A percentile compares a stretch with the other conserved stretches of the same genome.
These are phyloP conservation scores for Acorus gramineus DNA, from an alignment of 106 monocot genomes.

Conservation along the genomic window DNA sequence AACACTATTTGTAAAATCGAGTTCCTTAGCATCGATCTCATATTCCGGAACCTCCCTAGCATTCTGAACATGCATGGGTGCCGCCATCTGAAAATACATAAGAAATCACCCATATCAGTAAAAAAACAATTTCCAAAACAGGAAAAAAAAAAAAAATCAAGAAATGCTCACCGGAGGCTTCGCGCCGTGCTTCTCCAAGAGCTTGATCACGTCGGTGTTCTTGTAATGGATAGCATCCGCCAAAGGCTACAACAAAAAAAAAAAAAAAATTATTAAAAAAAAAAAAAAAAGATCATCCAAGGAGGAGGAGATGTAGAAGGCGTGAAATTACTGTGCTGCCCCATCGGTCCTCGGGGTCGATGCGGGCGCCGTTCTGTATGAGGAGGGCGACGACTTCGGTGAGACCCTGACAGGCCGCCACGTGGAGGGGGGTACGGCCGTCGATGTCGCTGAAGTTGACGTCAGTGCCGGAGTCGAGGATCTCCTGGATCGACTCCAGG, in stretches of 20 bases:
- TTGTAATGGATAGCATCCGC: slow-evolving; percentile 93
- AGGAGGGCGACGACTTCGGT: slow-evolving; percentile 51
- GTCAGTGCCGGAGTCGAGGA: slow-evolving; percentile 47
- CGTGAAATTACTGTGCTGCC: slow-evolving; percentile 62
- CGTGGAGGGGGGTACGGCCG: slow-evolving; percentile 75
- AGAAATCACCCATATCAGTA: slow-evolving; percentile 3
- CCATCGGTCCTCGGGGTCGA: slow-evolving; percentile 68
- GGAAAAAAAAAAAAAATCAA: background rate
- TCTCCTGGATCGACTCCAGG: slow-evolving; percentile 54
- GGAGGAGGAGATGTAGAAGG: background rate
- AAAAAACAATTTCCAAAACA: background rate
- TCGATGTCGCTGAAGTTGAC: slow-evolving; percentile 65
- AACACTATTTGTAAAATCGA: slow-evolving; percentile 76
- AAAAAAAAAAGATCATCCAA: background rate
- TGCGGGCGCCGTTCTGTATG: slow-evolving; percentile 44
- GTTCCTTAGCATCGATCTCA: slow-evolving; percentile 76
- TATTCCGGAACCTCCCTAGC: slow-evolving; percentile 81
- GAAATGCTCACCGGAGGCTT: slow-evolving; percentile 44
- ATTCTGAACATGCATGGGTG: slow-evolving; percentile 84
- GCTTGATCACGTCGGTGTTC: slow-evolving; percentile 60
- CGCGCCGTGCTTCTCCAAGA: slow-evolving; percentile 80
- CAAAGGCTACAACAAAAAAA: slow-evolving; percentile 47
- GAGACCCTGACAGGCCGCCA: slow-evolving; percentile 79
- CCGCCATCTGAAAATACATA: slow-evolving; percentile 31
- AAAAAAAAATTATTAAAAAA: background rate